These are phyloP conservation scores for Macadamia integrifolia DNA, from an alignment of 164 flowering plant genomes.

Conservation along the genomic window DNA sequence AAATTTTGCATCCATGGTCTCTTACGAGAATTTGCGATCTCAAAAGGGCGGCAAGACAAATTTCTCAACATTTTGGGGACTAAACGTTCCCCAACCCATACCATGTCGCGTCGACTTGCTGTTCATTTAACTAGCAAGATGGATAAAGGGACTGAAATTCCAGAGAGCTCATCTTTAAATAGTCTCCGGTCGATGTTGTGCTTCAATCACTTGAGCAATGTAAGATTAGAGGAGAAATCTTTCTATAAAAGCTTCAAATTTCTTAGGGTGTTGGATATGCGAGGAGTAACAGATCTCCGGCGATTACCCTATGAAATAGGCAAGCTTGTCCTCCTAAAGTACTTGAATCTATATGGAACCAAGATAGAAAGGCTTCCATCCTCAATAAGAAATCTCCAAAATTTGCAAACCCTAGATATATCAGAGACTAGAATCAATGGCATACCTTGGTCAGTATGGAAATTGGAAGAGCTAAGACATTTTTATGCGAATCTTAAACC, in stretches of 20 bases:
- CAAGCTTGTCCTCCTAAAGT: slow-evolving; percentile 7
- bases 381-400: background rate
- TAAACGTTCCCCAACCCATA: too few relatives aligned
- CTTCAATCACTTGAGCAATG: too few relatives aligned
- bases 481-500: background rate
- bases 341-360: background rate
- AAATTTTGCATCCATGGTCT: background rate
- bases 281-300: too few relatives aligned
- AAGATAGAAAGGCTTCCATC: background rate
- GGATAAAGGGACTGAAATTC: too few relatives aligned
- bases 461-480: slow-evolving; percentile 10
- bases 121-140: too few relatives aligned
- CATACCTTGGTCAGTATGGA: too few relatives aligned
- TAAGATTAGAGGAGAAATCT: background rate
- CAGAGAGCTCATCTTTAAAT: too few relatives aligned
- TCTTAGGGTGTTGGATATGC: slow-evolving; percentile 10
- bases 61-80: background rate
- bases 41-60: background rate
- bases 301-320: slow-evolving; percentile 1
- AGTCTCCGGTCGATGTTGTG: too few relatives aligned
- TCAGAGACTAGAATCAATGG: background rate
- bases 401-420: slow-evolving; percentile 1
- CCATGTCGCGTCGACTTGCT: too few relatives aligned
- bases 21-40: background rate
- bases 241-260: background rate